A percentile compares a stretch with the other conserved stretches of the same genome.
Conservation (phyloP, 306 rosid species). For the Urtica urens region DNA sequence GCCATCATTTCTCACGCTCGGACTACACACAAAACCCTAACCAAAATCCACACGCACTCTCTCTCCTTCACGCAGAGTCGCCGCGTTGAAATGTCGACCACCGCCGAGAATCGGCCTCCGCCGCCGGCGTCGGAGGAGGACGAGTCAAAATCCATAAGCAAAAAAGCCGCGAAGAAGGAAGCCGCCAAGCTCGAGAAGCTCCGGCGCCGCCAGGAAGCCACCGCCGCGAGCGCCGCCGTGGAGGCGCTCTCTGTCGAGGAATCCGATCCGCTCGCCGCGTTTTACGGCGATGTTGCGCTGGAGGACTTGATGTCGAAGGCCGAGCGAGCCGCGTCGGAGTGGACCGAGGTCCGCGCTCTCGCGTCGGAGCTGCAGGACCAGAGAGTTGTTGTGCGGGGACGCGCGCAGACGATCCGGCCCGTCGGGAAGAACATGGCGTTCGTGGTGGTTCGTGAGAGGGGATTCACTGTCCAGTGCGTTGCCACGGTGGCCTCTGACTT, state of each 20-base stretch:
- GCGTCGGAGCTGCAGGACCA: constrained; percentile 22
- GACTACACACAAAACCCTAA: too few species aligned
- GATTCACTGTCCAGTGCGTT: constrained; percentile 75
- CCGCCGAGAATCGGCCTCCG: constrained; percentile 1
- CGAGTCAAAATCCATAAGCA: constrained; percentile 41
- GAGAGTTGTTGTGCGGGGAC: constrained; percentile 49
- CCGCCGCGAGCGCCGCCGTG: constrained; percentile 26
- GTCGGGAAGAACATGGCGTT: constrained; percentile 90
- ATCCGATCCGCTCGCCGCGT: constrained; percentile 53
- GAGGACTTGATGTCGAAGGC: constrained; percentile 53
- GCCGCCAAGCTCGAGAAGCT: constrained; percentile 74
- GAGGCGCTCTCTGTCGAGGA: constrained; percentile 37
- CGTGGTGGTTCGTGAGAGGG: constrained; percentile 53
- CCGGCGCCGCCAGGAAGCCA: constrained; percentile 54
- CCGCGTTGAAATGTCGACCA: too few species aligned
- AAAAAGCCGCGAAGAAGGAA: constrained; percentile 82
- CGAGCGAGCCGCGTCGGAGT: constrained; percentile 17
- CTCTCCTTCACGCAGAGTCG: too few species aligned
- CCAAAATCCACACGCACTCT: too few species aligned
- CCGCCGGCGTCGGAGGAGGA: constrained; percentile 14
- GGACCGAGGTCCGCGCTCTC: constrained; percentile 50
- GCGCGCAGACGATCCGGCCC: constrained; percentile 71
- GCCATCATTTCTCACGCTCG: too few species aligned
- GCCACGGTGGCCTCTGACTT: constrained; percentile 49
- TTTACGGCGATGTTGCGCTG: constrained; percentile 65